Evolutionary conservation across 2,329 filamentous ascomycete species (phyloP), one percentile per base, ranked within the genome.

Genomic region (Phyllosticta paracitricarpa): DNA sequence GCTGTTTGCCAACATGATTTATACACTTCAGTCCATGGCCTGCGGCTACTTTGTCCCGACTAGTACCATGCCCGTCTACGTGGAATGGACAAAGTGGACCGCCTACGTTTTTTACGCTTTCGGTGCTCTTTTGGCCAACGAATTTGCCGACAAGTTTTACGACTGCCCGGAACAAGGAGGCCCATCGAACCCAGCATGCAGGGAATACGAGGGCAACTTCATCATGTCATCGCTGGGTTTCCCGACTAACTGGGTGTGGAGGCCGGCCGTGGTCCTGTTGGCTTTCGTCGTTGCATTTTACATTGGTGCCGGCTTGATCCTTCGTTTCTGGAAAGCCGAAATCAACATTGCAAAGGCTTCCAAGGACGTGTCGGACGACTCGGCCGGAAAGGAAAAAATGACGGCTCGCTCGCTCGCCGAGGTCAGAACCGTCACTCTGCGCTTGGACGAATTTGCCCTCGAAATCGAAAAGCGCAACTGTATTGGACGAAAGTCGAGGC

Each of bases 21-120:
- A 86, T 66, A 92, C 89, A 0, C 65, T 91, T 22, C 89, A 92
- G 68, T 87, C 82, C 1, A 84, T 91, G 76, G 85, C 85, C 0
- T 90, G 88, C 64, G 89, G 89, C 1, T 91, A 87, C 71, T 91
- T 92, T 65, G 84, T 91, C 14, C 88, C 91, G 70, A 79, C 81
- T 10, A 84, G 89, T 59, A 84, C 85, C 4, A 88, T 92, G 3
- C 87, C 89, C 0, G 78, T 91, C 1, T 92, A 91, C 66, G 83
- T 90, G n/a, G 80, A 88, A 61, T 92, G 89, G 89, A 76, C 89
- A 1, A 91, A 90, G 69, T 88, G 84, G 77, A 79, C 80, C 25
- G 81, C 83, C 1, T 87, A 85, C 65, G 79, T 81, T 24, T 88
- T 84, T 68, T 91, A 91, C 67, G 82, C 81, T 0, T 89, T 91